phyloP scores from a whole-genome alignment of 345 rosid genomes.

The Angophora floribunda region DNA sequence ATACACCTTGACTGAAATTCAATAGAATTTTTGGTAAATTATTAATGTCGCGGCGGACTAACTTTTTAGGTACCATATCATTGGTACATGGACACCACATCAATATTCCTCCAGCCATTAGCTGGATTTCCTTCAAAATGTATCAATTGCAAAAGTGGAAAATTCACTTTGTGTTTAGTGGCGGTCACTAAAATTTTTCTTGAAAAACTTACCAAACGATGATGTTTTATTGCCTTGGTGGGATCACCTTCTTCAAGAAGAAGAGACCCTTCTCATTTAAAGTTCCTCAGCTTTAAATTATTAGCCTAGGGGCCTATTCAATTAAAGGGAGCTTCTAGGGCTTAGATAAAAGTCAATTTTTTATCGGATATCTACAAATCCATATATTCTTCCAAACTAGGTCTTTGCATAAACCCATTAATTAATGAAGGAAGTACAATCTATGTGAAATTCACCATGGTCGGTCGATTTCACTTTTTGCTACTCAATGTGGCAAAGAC shows the following conservation, averaged over 20 bases:
- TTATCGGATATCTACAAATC: neutral
- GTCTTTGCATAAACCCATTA: neutral
- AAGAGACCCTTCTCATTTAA: neutral
- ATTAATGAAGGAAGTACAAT: neutral
- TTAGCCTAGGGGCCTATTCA: neutral
- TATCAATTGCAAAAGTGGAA: neutral
- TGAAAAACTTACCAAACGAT: neutral
- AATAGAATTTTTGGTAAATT: neutral
- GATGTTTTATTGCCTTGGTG: neutral
- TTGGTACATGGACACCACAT: accelerated
- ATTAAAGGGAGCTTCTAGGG: neutral
- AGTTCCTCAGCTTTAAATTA: neutral
- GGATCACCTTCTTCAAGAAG: neutral
- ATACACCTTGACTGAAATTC: neutral
- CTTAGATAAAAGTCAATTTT: neutral
- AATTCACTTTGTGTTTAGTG: neutral
- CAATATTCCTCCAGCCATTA: neutral
- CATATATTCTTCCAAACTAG: neutral
- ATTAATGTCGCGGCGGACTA: accelerated
- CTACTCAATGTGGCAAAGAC: neutral
- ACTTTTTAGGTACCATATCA: neutral
- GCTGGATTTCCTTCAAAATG: neutral
- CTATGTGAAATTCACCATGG: neutral
- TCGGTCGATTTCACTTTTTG: neutral
- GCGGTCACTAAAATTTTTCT: neutral